A percentile compares a stretch with the other conserved stretches of the same genome.
Conservation (phyloP, 2,329 filamentous ascomycete genomes). For the Pseudocercospora ulei region DNA sequence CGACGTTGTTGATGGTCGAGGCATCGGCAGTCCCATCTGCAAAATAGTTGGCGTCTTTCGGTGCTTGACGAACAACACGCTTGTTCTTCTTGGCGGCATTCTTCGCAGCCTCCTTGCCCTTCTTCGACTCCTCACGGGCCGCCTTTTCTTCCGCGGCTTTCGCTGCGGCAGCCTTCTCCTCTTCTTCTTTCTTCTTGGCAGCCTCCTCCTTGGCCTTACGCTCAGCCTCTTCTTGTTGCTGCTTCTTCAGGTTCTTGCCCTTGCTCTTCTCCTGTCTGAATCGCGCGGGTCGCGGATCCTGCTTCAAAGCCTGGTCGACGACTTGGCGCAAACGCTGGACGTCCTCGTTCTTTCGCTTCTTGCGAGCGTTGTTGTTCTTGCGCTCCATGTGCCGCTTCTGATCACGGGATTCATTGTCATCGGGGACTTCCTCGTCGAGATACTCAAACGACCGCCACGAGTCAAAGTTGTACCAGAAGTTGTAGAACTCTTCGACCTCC, state of each 20-base stretch:
- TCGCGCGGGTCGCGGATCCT: slow-evolving; percentile 92
- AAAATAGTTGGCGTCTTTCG: slow-evolving; percentile 99
- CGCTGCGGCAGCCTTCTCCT: slow-evolving; percentile 54
- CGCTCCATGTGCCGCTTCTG: slow-evolving; percentile 97
- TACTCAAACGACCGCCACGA: slow-evolving; percentile 97
- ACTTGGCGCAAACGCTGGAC: slow-evolving; percentile 79
- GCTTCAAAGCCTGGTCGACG: slow-evolving; percentile 73
- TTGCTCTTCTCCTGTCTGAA: slow-evolving; percentile 89
- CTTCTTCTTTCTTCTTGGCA: slow-evolving; percentile 70
- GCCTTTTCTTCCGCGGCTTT: slow-evolving; percentile 79
- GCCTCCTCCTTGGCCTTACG: slow-evolving; percentile 81
- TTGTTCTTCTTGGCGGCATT: slow-evolving; percentile 99
- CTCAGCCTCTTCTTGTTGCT: slow-evolving; percentile 84
- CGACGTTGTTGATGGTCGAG: slow-evolving; percentile 71
- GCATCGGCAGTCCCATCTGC: slow-evolving; percentile 56
- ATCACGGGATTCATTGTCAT: slow-evolving; percentile 97
- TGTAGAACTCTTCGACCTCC: slow-evolving; percentile 92
- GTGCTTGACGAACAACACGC: slow-evolving; percentile 82
- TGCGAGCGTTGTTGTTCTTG: slow-evolving; percentile 94
- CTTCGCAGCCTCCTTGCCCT: slow-evolving; percentile 97
- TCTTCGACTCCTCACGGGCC: slow-evolving; percentile 75
- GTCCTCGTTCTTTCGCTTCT: slow-evolving; percentile 99
- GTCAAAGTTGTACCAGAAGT: slow-evolving; percentile 99
- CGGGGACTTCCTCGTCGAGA: slow-evolving; percentile 94
- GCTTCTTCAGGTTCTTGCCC: slow-evolving; percentile 88